Percentiles rank a stretch among this genome's conserved stretches.
These are phyloP conservation scores for Pistacia atlantica DNA, from an alignment of 345 rosid species.

Conservation along the genomic window DNA sequence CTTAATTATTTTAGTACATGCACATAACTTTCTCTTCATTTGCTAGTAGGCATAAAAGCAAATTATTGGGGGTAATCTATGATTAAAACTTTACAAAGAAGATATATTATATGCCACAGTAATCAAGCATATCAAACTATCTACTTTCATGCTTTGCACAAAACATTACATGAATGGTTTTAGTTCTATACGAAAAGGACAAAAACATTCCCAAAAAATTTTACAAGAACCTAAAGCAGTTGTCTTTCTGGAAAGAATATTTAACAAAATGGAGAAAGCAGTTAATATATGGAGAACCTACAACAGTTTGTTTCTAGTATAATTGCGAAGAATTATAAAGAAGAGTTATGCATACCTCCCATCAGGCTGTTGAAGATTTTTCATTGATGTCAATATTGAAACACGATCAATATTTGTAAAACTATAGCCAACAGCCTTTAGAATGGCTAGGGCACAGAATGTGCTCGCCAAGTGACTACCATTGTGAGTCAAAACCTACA, in stretches of 20 bases:
- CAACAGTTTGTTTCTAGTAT: background rate
- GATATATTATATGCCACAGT: too few species aligned
- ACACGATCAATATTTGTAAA: constrained; percentile 52
- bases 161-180: constrained; percentile 38
- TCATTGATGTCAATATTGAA: constrained; percentile 61
- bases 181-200: background rate
- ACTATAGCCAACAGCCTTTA: constrained; percentile 62
- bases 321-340: background rate
- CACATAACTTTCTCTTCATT: background rate
- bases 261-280: background rate
- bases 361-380: constrained; percentile 80
- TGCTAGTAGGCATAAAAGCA: too few species aligned
- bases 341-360: constrained; percentile 59
- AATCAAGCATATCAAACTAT: too few species aligned
- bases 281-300: background rate
- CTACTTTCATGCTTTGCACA: constrained; percentile 40
- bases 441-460: constrained; percentile 77
- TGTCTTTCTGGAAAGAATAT: background rate
- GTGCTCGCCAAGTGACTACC: constrained; percentile 84
- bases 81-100: too few species aligned
- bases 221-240: background rate
- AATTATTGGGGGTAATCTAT: too few species aligned
- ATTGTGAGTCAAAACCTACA: constrained; percentile 55
- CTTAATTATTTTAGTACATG: background rate
- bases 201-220: background rate